Evolutionary conservation across 2,329 filamentous ascomycete genomes (phyloP), one percentile per base, ranked within the genome.

Genomic region (Penicillium vulpinum): DNA sequence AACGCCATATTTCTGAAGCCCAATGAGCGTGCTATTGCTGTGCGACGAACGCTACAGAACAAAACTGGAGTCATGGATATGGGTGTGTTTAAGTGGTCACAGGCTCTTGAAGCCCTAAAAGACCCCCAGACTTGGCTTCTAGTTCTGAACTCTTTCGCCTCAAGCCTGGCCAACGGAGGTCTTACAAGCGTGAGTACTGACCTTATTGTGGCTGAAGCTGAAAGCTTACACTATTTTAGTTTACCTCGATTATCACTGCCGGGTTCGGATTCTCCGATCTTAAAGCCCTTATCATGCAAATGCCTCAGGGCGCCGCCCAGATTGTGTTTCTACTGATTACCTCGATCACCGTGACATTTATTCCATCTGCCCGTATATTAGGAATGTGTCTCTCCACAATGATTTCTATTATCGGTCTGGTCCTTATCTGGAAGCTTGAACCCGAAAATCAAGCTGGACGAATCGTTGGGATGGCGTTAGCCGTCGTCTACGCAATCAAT

Each of bases 391-490:
- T 66, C 9, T 67, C 67, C 35, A 66, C 60, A 2, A 44, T 68
- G 4, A 54, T 61, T 21, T 56, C 67, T 29, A 41, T 70, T 31
- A 57, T 67, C 4, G 70, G 70, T 2, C 53, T 63, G 28, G 36
- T 70, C 3, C 59, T 73, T 7, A 62, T 73, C 18, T 70, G 65
- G 38, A 60, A 62, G 28, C 53, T 67, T 0, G 52, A 65, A 2
- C 39, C 57, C 0, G 36, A 60, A 18, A 59, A 64, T 21, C 60
- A 64, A 49, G 64, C 60, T 7, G 64, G 58, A 2, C 60, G 66
- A 18, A 64, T 72, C 56, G 61, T 67, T 2, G 70, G 70, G 0
- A 50, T 72, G 33, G 67, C 63, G 41, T 49, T 73, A 4, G 65
- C 56, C 15, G 54, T 61, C 9, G 68, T 68, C 18, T 72, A 67